phyloP scores from a whole-genome alignment of 176 grass and related monocot species.

The Phoenix roebelenii region DNA sequence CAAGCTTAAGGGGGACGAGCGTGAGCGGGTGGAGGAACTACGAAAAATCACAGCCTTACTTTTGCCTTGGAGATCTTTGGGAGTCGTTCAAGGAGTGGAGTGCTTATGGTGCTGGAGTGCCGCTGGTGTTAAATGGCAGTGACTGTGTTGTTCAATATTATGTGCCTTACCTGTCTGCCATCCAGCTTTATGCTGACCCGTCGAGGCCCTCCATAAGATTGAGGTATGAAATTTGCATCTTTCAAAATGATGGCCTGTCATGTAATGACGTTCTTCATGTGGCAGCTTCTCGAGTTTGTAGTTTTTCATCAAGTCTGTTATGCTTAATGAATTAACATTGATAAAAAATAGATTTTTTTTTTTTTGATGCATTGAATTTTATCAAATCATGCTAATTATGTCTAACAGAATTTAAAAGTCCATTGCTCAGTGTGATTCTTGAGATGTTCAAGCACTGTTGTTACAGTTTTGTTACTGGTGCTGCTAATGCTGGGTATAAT shows the following conservation, averaged over 20 bases:
- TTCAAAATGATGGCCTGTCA: too few species aligned
- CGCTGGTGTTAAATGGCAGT: conserved; percentile 66
- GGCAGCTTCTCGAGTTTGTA: too few species aligned
- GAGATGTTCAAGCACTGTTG: too few species aligned
- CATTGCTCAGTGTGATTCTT: too few species aligned
- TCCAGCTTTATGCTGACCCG: conserved; percentile 64
- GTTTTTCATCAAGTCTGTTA: too few species aligned
- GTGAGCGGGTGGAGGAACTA: conserved; percentile 40
- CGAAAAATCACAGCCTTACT: conserved; percentile 46
- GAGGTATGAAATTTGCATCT: conserved; percentile 34
- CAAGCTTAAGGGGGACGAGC: conserved; percentile 34
- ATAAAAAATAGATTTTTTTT: too few species aligned
- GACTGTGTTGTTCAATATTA: conserved; percentile 88
- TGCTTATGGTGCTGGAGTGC: conserved; percentile 89
- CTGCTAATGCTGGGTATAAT: too few species aligned
- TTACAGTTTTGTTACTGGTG: too few species aligned
- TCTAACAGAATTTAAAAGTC: too few species aligned
- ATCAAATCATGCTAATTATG: too few species aligned
- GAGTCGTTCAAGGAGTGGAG: conserved; percentile 97
- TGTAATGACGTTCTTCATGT: not conserved
- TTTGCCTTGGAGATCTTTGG: conserved; percentile 81
- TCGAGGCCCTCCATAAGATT: conserved; percentile 31
- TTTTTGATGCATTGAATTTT: too few species aligned
- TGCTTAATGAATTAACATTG: too few species aligned
- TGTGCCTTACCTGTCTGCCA: conserved; percentile 88